Conservation (phyloP, 805 yeast genomes). For the Dipodascus albidus region DNA sequence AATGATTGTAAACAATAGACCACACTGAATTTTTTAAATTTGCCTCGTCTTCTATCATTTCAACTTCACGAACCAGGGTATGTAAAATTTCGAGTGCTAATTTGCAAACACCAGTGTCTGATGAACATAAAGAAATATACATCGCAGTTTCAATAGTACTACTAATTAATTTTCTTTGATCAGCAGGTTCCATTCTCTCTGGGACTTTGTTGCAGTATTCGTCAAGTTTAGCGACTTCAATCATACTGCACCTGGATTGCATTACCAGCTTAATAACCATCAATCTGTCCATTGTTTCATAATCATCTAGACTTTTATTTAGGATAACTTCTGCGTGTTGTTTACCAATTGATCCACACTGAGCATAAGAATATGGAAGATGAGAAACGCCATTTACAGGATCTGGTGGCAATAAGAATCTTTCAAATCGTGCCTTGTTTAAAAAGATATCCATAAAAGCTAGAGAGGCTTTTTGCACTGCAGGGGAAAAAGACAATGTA, state of each 20-base stretch:
- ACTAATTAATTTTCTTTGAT: slow-evolving; percentile 22
- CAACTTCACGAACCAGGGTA: slow-evolving; percentile 20
- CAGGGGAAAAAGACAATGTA: background rate
- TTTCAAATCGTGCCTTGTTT: background rate
- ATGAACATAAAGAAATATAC: slow-evolving; percentile 40
- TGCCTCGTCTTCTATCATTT: slow-evolving; percentile 14
- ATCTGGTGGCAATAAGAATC: background rate
- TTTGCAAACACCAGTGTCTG: slow-evolving; percentile 38
- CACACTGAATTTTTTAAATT: slow-evolving; percentile 10
- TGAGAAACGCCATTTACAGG: background rate
- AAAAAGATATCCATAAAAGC: background rate
- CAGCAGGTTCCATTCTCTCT: slow-evolving; percentile 22
- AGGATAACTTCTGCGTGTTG: slow-evolving; percentile 19
- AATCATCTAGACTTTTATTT: slow-evolving; percentile 2
- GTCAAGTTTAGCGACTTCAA: slow-evolving; percentile 19
- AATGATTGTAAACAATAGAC: slow-evolving; percentile 24
- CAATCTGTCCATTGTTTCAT: slow-evolving; percentile 21
- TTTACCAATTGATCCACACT: slow-evolving; percentile 7
- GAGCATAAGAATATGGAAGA: background rate
- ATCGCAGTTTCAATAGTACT: slow-evolving; percentile 40
- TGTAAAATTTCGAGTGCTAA: slow-evolving; percentile 33
- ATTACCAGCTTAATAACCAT: slow-evolving; percentile 31
- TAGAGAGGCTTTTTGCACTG: background rate
- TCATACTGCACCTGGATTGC: slow-evolving; percentile 27
- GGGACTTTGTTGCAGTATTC: slow-evolving; percentile 17